phyloP scores from a whole-genome alignment of 768 basidiomycete species.

The Collybiopsis luxurians region DNA sequence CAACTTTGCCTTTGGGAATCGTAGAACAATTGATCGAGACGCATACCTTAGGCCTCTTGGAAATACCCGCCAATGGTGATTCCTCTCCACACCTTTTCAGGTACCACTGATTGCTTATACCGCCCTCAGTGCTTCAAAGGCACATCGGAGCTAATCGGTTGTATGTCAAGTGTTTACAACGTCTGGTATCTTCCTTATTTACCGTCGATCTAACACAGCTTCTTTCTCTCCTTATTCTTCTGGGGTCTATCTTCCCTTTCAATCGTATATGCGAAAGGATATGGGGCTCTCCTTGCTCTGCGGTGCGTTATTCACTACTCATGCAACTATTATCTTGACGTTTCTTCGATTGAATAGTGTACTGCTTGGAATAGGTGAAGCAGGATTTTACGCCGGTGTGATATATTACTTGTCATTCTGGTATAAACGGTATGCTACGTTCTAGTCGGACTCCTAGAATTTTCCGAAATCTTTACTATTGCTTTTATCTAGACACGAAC shows the following conservation, averaged over 20 bases:
- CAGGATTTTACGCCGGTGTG: slow-evolving; percentile 59
- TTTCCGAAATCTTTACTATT: no score
- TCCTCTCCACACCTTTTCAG: not conserved
- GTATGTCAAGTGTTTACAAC: slow-evolving; percentile 25
- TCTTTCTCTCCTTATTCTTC: slow-evolving; percentile 49
- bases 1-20: not conserved
- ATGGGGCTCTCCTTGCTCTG: slow-evolving; percentile 43
- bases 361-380: slow-evolving; percentile 57
- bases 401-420: slow-evolving; percentile 62
- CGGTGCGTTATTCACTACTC: slow-evolving; percentile 16
- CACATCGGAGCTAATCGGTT: slow-evolving; percentile 58
- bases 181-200: not conserved
- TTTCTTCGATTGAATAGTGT: slow-evolving; percentile 30
- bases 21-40: not conserved
- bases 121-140: slow-evolving; percentile 45
- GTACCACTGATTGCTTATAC: not conserved
- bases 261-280: slow-evolving; percentile 54
- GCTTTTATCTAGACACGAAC: slow-evolving; percentile 34
- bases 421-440: slow-evolving; percentile 40
- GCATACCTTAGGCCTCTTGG: slow-evolving; percentile 39
- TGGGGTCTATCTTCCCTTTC: slow-evolving; percentile 58
- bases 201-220: slow-evolving; percentile 29
- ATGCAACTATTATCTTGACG: not conserved
- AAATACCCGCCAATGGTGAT: slow-evolving; percentile 55
- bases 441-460: not conserved